These are phyloP conservation scores for Apophysomyces sp. DNA, from an alignment of 371 early-diverging fungal genomes.

Conservation along the genomic window DNA sequence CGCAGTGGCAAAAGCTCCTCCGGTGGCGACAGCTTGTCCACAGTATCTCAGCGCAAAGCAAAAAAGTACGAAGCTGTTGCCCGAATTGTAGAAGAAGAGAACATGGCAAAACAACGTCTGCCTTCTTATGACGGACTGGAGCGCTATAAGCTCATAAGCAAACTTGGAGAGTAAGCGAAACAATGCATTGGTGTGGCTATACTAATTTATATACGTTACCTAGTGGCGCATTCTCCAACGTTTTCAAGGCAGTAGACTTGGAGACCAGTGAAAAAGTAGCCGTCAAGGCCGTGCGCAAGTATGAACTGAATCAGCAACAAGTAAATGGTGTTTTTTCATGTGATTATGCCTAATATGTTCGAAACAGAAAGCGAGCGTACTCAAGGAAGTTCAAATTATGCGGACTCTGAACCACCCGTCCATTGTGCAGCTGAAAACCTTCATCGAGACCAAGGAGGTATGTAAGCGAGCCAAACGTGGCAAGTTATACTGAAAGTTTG, in stretches of 20 bases:
- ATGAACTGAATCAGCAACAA: constrained; percentile 27
- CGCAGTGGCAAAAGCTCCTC: constrained; percentile 18
- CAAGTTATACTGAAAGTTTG: neutral
- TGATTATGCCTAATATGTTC: neutral
- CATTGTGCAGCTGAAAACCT: constrained; percentile 72
- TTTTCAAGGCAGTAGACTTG: constrained; percentile 65
- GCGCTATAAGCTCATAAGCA: constrained; percentile 41
- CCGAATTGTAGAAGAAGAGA: constrained; percentile 15
- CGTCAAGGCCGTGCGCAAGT: constrained; percentile 71
- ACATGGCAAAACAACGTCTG: constrained; percentile 11
- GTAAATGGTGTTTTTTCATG: constrained; percentile 6
- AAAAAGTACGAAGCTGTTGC: constrained; percentile 22
- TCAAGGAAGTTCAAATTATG: constrained; percentile 89
- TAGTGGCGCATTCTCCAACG: constrained; percentile 80
- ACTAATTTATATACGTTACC: neutral
- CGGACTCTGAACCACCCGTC: constrained; percentile 75
- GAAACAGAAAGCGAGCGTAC: constrained; percentile 68
- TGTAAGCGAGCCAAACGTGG: constrained; percentile 2
- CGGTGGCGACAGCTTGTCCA: neutral
- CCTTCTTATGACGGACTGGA: constrained; percentile 27
- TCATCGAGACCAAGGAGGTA: constrained; percentile 67
- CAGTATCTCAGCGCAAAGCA: constrained; percentile 4
- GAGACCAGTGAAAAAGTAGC: constrained; percentile 62
- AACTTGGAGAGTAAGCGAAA: constrained; percentile 62
- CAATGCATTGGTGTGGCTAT: neutral